A percentile compares a stretch with the other conserved stretches of the same genome.
These are phyloP conservation scores for Moesziomyces parantarcticus DNA, from an alignment of 1,284 basidiomycete species.

Conservation along the genomic window DNA sequence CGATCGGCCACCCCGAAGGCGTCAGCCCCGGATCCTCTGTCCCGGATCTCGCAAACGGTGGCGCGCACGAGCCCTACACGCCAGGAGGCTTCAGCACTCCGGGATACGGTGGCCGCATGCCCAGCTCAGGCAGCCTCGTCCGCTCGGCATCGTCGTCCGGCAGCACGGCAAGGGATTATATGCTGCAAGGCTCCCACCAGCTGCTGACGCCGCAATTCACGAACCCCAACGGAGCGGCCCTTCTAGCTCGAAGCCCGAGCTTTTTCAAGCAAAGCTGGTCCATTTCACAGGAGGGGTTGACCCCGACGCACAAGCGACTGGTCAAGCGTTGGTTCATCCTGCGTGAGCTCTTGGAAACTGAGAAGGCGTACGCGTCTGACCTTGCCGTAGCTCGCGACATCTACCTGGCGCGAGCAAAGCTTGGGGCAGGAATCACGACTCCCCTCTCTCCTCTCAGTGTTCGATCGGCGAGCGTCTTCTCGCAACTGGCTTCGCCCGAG, in stretches of 20 bases:
- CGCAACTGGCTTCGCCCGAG: constrained; percentile 37
- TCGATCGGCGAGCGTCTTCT: constrained; percentile 32
- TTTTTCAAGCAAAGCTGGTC: constrained; percentile 25
- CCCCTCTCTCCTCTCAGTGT: constrained; percentile 37
- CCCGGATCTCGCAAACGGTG: constrained; percentile 11
- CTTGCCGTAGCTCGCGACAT: constrained; percentile 84
- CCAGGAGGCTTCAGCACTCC: constrained; percentile 4
- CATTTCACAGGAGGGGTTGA: constrained; percentile 36
- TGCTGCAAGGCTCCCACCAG: constrained; percentile 16
- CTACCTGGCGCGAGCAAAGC: constrained; percentile 71
- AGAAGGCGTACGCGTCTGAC: constrained; percentile 87
- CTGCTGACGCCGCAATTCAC: constrained; percentile 18
- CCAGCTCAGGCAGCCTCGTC: constrained; percentile 12
- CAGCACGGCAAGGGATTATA: constrained; percentile 23
- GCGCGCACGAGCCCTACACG: neutral
- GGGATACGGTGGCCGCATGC: constrained; percentile 2
- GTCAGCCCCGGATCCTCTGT: constrained; percentile 32
- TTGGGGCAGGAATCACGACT: constrained; percentile 55
- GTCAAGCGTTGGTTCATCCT: constrained; percentile 85
- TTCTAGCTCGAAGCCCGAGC: constrained; percentile 26
- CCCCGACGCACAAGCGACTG: constrained; percentile 61
- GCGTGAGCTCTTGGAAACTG: constrained; percentile 76
- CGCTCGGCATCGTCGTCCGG: constrained; percentile 29
- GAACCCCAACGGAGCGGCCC: constrained; percentile 6
- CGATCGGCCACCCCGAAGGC: constrained; percentile 11